Evolutionary conservation across 805 yeast species (phyloP).

Genomic region (Candida patagonica): DNA sequence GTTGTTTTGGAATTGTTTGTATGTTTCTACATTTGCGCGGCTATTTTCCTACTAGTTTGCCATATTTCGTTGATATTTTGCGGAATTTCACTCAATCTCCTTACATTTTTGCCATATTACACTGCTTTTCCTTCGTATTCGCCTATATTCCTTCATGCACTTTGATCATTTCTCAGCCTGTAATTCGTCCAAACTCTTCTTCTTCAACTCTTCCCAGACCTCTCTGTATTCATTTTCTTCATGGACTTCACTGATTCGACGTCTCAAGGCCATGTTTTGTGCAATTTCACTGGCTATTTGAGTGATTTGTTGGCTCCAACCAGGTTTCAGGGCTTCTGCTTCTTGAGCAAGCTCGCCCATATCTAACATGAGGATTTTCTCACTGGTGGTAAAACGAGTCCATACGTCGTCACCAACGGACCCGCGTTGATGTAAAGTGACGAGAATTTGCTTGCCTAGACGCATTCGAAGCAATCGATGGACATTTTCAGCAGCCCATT

Average conservation of each 20-base stretch:
- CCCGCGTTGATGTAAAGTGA: slow-evolving; percentile 72
- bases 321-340: slow-evolving; percentile 62
- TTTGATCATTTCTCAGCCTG: too few relatives aligned
- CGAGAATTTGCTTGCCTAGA: slow-evolving; percentile 65
- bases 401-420: slow-evolving; percentile 84
- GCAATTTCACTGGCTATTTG: slow-evolving; percentile 74
- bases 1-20: too few relatives aligned
- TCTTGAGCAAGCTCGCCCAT: slow-evolving; percentile 65
- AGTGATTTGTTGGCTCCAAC: slow-evolving; percentile 60
- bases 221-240: slow-evolving; percentile 16
- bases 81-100: too few relatives aligned
- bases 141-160: too few relatives aligned
- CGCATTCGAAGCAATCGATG: slow-evolving; percentile 74
- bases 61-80: too few relatives aligned
- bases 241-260: slow-evolving; percentile 42
- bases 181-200: too few relatives aligned
- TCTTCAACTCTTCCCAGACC: slow-evolving; percentile 12
- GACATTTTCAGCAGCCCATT: slow-evolving; percentile 79
- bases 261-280: slow-evolving; percentile 81
- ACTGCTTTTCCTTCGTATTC: too few relatives aligned
- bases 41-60: too few relatives aligned
- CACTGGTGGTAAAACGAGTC: slow-evolving; percentile 70
- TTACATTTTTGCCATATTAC: too few relatives aligned
- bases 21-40: too few relatives aligned
- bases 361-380: slow-evolving; percentile 73